Conservation (phyloP, 495 filamentous ascomycete species). For the Lasiosphaeria ovina region DNA sequence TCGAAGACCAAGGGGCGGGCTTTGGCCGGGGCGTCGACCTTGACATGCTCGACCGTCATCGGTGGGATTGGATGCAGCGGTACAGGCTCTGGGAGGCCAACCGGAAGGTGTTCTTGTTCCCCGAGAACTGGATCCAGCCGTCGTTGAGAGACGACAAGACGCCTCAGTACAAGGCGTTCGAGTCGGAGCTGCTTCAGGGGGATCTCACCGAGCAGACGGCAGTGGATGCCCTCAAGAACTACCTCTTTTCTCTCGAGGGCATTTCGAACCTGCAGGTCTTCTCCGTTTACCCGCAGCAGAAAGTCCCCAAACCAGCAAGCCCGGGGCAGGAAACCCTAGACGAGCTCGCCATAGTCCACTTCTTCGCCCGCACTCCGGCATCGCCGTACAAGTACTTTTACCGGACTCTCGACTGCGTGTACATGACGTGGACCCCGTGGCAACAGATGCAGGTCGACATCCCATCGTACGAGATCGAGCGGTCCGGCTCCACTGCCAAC, state of each 20-base stretch:
- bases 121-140: constrained; percentile 43
- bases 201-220: constrained; percentile 13
- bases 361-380: no score
- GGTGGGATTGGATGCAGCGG: constrained; percentile 11
- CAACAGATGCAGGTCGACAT: constrained; percentile 23
- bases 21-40: not conserved
- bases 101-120: constrained; percentile 38
- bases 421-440: constrained; percentile 25
- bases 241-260: not conserved
- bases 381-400: no score
- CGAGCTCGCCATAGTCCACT: no score
- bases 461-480: constrained; percentile 5
- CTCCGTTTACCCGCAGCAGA: no score
- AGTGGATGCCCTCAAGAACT: not conserved
- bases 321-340: not conserved
- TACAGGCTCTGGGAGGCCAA: constrained; percentile 37
- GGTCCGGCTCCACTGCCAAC: not conserved
- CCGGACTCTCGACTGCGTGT: constrained; percentile 17
- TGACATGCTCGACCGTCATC: not conserved
- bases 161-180: constrained; percentile 29
- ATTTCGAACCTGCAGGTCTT: not conserved
- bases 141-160: constrained; percentile 40
- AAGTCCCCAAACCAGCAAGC: not conserved
- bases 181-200: constrained; percentile 26
- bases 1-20: constrained; percentile 35